phyloP scores from a whole-genome alignment of 164 flowering plant species.

The Dillenia suffruticosa region DNA sequence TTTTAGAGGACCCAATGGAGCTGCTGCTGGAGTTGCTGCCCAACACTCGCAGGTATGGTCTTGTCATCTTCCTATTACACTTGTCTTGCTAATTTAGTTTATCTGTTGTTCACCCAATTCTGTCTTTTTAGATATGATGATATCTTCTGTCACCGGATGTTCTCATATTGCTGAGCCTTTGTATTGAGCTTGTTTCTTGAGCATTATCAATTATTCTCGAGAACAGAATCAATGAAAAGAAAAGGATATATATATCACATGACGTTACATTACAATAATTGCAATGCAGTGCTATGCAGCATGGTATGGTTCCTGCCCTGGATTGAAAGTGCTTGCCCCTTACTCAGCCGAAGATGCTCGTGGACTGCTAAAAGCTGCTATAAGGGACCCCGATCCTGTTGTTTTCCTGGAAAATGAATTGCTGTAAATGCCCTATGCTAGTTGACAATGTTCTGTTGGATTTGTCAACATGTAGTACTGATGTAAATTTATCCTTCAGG shows the following conservation, averaged over 20 bases:
- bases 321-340: constrained; percentile 78
- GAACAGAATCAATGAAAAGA: too few species aligned
- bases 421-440: constrained; percentile 45
- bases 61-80: too few species aligned
- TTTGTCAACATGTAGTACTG: neutral
- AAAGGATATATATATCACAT: too few species aligned
- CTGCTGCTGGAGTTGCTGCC: constrained; percentile 99
- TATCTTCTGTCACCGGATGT: too few species aligned
- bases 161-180: too few species aligned
- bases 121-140: too few species aligned
- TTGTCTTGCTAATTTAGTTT: too few species aligned
- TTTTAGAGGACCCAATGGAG: constrained; percentile 98
- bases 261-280: too few species aligned
- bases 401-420: constrained; percentile 96
- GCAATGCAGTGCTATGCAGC: constrained; percentile 76
- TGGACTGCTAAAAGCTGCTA: constrained; percentile 79
- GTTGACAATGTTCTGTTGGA: neutral
- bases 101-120: too few species aligned
- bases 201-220: too few species aligned
- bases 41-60: constrained; percentile 86
- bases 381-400: constrained; percentile 86
- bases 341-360: constrained; percentile 94
- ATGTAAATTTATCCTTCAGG: constrained; percentile 30
- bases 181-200: too few species aligned
- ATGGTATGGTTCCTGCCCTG: constrained; percentile 76